Base-by-base conservation (phyloP, 2,329 filamentous ascomycete genomes). In the Pyrenophora seminiperda region DNA sequence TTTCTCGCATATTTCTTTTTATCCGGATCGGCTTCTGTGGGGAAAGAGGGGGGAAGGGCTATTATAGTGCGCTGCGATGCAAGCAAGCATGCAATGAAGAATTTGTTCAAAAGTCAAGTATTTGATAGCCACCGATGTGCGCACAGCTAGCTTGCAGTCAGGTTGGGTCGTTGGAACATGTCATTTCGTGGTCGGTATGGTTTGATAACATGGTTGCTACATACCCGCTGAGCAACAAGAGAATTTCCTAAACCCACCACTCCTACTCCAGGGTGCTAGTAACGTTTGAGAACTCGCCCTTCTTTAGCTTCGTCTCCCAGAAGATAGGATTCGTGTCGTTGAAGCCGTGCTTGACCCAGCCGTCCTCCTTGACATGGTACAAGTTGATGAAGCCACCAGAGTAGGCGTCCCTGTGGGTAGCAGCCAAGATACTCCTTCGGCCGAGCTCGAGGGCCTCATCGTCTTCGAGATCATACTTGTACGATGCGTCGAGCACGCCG, bases 291-390 rank as follows among this genome's bases (percentile, higher is more conserved):
- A 99, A 99, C 81, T 99, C 94, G 75, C 92, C 92, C 85, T 96
- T 96, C 75, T 96, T 89, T 70, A 99, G 78, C 86, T 99, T 99
- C 41, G 92, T 97, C 82, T 96, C 89, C 94, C 94, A 99, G 87
- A 99, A 99, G 73, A 97, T 96, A 36, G 93, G 93, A 81, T 97
- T 97, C 65, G 93, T 97, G 76, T 99, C 94, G 63, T 81, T 91
- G 83, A 99, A 99, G 56, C 94, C 94, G 73, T 97, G 93, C 84
- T 96, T 96, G 70, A 96, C 92, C 94, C 94, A 99, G 66, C 94
- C 94, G 59, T 91, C 88, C 81, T 99, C 93, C 86, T 97, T 97
- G 73, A 99, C 92, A 72, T 99, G 94, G 78, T 99, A 99, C 72
- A 97, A 74, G 80, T 99, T 99, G 83, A 99, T 97, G 79, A 85